phyloP scores from a whole-genome alignment of 192 early-diverging fungal species.

The Coemansia sp. region DNA sequence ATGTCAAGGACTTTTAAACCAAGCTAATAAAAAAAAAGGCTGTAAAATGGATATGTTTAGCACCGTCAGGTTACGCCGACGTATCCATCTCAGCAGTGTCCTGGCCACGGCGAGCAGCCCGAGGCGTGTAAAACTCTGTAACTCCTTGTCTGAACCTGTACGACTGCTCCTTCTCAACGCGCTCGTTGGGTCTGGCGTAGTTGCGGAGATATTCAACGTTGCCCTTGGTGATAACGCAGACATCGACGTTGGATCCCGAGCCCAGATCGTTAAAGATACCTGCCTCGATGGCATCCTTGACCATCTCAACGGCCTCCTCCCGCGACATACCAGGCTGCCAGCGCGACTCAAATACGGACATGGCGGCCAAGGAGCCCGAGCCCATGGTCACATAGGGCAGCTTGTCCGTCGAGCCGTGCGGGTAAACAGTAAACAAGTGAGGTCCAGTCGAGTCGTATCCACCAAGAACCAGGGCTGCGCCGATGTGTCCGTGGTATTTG shows the following conservation, averaged over 20 bases:
- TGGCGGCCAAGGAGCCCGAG: slow-evolving; percentile 91
- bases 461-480: slow-evolving; percentile 91
- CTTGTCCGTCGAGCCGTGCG: slow-evolving; percentile 95
- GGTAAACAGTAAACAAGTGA: slow-evolving; percentile 85
- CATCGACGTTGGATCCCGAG: slow-evolving; percentile 96
- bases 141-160: slow-evolving; percentile 66
- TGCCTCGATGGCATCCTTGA: slow-evolving; percentile 90
- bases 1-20: neutral
- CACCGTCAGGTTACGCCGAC: slow-evolving; percentile 25
- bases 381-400: slow-evolving; percentile 97
- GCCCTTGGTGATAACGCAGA: slow-evolving; percentile 86
- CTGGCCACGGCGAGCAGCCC: slow-evolving; percentile 3
- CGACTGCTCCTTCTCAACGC: slow-evolving; percentile 78
- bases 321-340: slow-evolving; percentile 82
- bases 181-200: slow-evolving; percentile 86
- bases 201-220: slow-evolving; percentile 82
- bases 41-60: neutral
- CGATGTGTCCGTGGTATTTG: slow-evolving; percentile 94
- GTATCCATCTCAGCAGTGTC: slow-evolving; percentile 45
- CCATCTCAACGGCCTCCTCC: slow-evolving; percentile 86
- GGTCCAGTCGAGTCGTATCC: slow-evolving; percentile 91
- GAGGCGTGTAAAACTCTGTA: slow-evolving; percentile 39
- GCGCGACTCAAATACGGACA: slow-evolving; percentile 90
- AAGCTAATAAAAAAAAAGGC: neutral
- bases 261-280: slow-evolving; percentile 99